Conservation (phyloP, 2,329 filamentous ascomycete species). For the Onygenales sp. region DNA sequence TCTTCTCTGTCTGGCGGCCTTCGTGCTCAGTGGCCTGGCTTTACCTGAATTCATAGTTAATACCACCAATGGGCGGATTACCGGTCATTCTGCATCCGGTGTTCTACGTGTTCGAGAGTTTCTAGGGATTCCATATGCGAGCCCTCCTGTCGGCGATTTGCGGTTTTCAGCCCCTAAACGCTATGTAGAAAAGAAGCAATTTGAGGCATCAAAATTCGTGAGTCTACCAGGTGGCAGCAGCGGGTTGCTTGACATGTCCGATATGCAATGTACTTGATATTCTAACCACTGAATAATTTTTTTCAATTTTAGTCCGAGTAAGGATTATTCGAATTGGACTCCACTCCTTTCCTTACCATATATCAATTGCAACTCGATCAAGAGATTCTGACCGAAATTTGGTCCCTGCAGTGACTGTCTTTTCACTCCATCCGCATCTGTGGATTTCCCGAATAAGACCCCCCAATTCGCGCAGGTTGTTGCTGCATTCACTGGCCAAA, state of each 20-base stretch:
- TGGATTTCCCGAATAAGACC: conserved; percentile 15
- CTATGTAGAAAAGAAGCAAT: conserved; percentile 7
- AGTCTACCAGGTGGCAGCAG: neutral
- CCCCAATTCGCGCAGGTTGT: conserved; percentile 14
- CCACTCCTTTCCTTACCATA: neutral
- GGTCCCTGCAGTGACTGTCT: conserved; percentile 16
- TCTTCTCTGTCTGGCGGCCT: neutral
- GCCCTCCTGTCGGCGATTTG: conserved; percentile 17
- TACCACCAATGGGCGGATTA: conserved; percentile 17
- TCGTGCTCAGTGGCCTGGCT: neutral
- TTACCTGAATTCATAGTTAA: conserved; percentile 5
- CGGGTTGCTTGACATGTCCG: neutral
- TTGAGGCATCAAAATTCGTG: conserved; percentile 12
- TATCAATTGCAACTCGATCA: neutral
- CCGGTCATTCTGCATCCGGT: conserved; percentile 12
- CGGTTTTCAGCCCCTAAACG: conserved; percentile 19
- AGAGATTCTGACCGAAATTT: neutral
- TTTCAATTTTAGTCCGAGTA: neutral
- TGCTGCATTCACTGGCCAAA: conserved; percentile 23
- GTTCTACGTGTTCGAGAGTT: conserved; percentile 16
- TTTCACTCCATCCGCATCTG: conserved; percentile 10
- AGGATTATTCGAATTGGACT: neutral
- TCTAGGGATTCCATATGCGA: conserved; percentile 21
- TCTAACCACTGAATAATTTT: neutral
- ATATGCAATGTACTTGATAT: neutral